Evolutionary conservation across 2,329 filamentous ascomycete species (phyloP), one percentile per base, ranked within the genome.

Genomic region (Trichophyton verrucosum): DNA sequence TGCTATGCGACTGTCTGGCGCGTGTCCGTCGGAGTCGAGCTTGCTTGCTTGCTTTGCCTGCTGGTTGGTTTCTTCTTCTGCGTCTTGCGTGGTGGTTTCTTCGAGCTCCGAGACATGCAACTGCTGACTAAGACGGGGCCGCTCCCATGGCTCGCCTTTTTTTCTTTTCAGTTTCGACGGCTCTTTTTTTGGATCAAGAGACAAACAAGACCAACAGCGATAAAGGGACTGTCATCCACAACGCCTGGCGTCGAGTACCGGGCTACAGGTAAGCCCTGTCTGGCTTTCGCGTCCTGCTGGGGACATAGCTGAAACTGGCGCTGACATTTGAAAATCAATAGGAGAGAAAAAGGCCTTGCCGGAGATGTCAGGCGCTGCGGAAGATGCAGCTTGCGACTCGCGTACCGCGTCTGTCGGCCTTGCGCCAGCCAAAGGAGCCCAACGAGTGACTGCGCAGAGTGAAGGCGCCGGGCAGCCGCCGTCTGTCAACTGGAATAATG

Each of bases 361-460:
- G 53, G 60, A 57, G 42, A 63, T 63, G 62, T 60, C 62, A 55
- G 53, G 62, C 36, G 20, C 36, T n/a, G 62, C 49, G 57, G 46
- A 75, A 36, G 69, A 71, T 57, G 73, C 66, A 22, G 66, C 64
- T 46, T 64, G 64, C 60, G 73, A 81, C 65, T 80, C 78, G 17
- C 72, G 78, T 56, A 80, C 76, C 42, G 75, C 75, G 53, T 70
- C 73, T 2, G 69, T 79, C 24, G 76, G 76, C 15, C 64, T 68
- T 42, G 74, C 73, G 67, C 75, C 75, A 17, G 61, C 60, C 30
- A 68, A 66, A 30, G 66, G 66, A 33, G 64, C 62, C 44, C 68
- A 68, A 6, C 65, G 65, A 60, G 64, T 64, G 64, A 65, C 65
- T 58, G 68, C 13, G 62, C 68, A 61, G 64, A 73, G 73, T 2